These are phyloP conservation scores for Brassica hybrid DNA, from an alignment of 441 rosid genomes.

Conservation along the genomic window DNA sequence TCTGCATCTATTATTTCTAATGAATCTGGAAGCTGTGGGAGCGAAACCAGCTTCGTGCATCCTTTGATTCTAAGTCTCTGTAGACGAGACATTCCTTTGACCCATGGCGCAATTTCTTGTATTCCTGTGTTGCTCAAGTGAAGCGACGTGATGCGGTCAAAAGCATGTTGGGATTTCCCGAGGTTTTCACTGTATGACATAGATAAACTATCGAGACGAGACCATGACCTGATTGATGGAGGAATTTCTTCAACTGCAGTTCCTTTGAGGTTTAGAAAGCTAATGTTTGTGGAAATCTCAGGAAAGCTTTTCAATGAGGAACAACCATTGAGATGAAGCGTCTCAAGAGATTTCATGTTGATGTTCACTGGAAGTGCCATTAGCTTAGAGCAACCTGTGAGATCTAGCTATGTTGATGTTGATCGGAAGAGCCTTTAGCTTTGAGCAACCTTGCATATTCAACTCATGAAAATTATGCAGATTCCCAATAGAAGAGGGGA, in stretches of 20 bases:
- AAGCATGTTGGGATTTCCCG: not conserved
- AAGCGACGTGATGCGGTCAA: not conserved
- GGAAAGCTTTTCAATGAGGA: not conserved
- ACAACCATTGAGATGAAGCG: not conserved
- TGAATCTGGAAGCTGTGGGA: not conserved
- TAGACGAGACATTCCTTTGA: not conserved
- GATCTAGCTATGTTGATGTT: no score
- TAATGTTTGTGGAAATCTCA: not conserved
- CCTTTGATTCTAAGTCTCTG: not conserved
- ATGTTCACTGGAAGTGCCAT: no score
- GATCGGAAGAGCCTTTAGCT: no score
- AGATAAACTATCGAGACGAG: not conserved
- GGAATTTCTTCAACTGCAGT: slow-evolving; percentile 11
- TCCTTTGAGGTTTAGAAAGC: not conserved
- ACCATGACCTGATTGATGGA: not conserved
- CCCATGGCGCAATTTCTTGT: no score
- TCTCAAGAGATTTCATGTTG: no score
- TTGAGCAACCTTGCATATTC: no score
- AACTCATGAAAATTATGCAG: no score
- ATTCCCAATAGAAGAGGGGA: no score
- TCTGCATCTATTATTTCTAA: not conserved
- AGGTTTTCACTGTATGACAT: not conserved
- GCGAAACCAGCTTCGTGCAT: not conserved
- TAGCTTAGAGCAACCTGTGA: no score
- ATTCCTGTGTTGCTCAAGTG: no score